A percentile compares a stretch with the other conserved stretches of the same genome.
These are phyloP conservation scores for Wickerhamia fluorescens DNA, from an alignment of 805 yeast species.

Conservation along the genomic window DNA sequence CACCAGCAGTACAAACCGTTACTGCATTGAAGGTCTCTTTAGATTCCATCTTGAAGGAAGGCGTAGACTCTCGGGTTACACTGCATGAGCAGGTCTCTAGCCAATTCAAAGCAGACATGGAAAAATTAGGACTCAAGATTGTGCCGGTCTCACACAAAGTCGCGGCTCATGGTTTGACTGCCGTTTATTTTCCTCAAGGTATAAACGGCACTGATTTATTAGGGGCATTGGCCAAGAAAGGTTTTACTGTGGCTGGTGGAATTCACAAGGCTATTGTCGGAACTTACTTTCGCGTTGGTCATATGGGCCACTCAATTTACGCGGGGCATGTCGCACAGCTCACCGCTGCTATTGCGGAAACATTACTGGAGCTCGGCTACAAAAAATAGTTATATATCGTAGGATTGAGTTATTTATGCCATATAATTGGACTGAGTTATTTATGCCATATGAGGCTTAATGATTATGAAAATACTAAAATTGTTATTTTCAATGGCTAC, in stretches of 20 bases:
- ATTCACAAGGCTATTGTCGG: constrained; percentile 74
- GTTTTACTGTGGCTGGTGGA: constrained; percentile 83
- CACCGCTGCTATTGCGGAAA: constrained; percentile 27
- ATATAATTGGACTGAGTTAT: no score
- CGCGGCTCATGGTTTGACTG: constrained; percentile 86
- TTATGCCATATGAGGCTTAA: no score
- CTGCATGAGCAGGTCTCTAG: constrained; percentile 58
- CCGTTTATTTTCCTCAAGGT: constrained; percentile 74
- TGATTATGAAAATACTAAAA: no score
- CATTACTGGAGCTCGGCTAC: constrained; percentile 35
- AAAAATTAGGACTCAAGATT: constrained; percentile 56
- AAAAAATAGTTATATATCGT: constrained; percentile 4
- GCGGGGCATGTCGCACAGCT: constrained; percentile 34
- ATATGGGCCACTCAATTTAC: constrained; percentile 78
- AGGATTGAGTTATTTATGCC: no score
- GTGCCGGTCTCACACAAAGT: constrained; percentile 52
- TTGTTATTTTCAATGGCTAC: no score
- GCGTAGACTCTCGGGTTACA: constrained; percentile 53
- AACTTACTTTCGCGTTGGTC: constrained; percentile 89
- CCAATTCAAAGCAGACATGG: constrained; percentile 54
- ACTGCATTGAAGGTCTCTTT: constrained; percentile 76
- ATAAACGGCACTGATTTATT: constrained; percentile 64
- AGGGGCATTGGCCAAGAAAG: constrained; percentile 49
- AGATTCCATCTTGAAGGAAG: constrained; percentile 54
- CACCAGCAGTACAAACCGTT: constrained; percentile 87